Percentiles rank a stretch among this genome's conserved stretches.
phyloP scores from a whole-genome alignment of 371 early-diverging fungal species.

The Funneliformis caledonium region DNA sequence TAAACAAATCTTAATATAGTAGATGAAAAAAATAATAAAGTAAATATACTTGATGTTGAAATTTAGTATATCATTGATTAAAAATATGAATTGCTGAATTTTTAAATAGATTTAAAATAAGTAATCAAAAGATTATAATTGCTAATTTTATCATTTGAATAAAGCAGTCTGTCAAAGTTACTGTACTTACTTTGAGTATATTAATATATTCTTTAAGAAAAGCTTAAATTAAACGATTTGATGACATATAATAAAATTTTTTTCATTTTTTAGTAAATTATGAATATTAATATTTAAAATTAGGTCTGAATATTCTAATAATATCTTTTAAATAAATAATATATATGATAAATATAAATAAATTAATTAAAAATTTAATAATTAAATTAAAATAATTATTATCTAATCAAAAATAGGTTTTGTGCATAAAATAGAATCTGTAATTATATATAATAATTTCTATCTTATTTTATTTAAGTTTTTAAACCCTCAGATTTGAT shows the following conservation, averaged over 20 bases:
- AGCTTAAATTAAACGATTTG: background rate
- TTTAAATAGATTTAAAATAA: background rate
- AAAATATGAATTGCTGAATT: background rate
- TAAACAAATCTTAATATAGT: background rate
- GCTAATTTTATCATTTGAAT: slow-evolving; percentile 7
- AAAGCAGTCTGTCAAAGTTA: background rate
- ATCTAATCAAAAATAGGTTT: background rate
- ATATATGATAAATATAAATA: too few relatives aligned
- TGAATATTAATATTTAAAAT: too few relatives aligned
- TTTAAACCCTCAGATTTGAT: background rate
- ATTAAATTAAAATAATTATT: too few relatives aligned
- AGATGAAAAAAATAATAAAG: background rate
- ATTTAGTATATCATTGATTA: background rate
- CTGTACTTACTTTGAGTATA: background rate
- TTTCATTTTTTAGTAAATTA: background rate
- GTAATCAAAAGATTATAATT: background rate
- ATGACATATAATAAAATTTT: background rate
- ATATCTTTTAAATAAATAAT: too few relatives aligned
- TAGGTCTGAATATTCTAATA: too few relatives aligned
- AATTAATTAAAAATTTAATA: too few relatives aligned
- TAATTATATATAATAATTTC: background rate
- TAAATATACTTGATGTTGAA: background rate
- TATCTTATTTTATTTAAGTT: background rate
- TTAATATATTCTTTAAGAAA: background rate
- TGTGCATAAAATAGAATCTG: background rate